Evolutionary conservation across 2,329 filamentous ascomycete genomes (phyloP), one percentile per base, ranked within the genome.

Genomic region (Karstenula rhodostoma): DNA sequence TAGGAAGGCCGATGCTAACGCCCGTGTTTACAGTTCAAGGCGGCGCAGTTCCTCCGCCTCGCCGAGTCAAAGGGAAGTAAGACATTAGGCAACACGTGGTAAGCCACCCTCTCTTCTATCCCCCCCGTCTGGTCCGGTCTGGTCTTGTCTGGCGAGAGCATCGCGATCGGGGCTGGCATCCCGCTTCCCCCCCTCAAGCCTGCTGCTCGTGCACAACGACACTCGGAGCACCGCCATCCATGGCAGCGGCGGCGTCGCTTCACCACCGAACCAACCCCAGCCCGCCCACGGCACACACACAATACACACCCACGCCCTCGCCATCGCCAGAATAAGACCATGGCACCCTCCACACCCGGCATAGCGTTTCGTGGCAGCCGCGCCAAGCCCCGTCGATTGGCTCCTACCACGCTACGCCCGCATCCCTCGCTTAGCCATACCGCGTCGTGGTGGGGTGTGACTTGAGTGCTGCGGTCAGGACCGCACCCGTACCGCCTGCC

Each of bases 1-100:
- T 9, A 55, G 37, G 37, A 61, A 61, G 61, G 69, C 67, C 73
- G 72, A 57, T 65, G 65, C 68, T 64, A 66, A 61, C 58, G 42
- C 63, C 70, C 80, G 80, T 77, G n/a, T 82, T 82, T 80, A 70
- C 78, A 94, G 91, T 92, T 88, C 81, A 86, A 84, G 79, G 84
- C 95, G 71, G 94, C 95, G 68, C 92, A 91, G 79, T 97, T 97
- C 81, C 93, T 97, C 78, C 92, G 94, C 73, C 85, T 94, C 73
- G 94, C 95, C 40, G 95, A 98, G 81, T 85, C 92, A 73, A 91
- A 89, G 75, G 94, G 94, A 53, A 91, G 89, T 79, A 97, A 96
- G 83, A 93, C 89, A 57, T 83, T 98, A 66, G 95, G 95, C 64
- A 97, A 98, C 82, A 91, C 92, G 71, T 99, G 95, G 94, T 97